Base-by-base conservation (phyloP, 2,329 filamentous ascomycete genomes). In the Colletotrichum magnum region DNA sequence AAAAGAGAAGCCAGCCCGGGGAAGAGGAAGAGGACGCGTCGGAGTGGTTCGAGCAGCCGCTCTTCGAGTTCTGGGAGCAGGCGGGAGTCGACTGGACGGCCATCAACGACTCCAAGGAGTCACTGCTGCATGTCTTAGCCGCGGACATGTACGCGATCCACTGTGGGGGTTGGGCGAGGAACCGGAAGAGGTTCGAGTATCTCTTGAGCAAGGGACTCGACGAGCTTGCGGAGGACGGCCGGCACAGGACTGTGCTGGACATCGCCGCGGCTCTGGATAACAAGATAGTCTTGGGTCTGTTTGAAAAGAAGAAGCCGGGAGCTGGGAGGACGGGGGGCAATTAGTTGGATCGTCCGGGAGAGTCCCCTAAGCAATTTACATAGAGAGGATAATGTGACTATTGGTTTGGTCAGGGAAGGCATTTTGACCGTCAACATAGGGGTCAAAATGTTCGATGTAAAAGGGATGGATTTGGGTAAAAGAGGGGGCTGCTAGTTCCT, bases 211-310 rank as follows among this genome's bases (percentile, higher is more conserved):
- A 26, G n/a, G 54, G 62, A 0, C n/a, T 65, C n/a, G 54, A 65
- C 32, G 26, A 2, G n/a, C 18, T 28, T 12, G 18, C 32, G 12
- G 62, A 65, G 54, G 62, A 65, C 36, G 10, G 6, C 6, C 18
- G 53, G 16, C 62, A 65, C 16, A 51, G 62, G 12, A 65, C 62
- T 4, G 41, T 54, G 47, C 36, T 65, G 47, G 62, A 65, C 4
- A 21, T 65, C 4, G 54, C 62, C 13, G 26, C 62, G 21, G 45
- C 54, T 15, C 16, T 41, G 2, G 47, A 28, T 12, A n/a, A 50
- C 26, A 56, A 53, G 2, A 24, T 28, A 2, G 51, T 65, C 12
- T 15, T 58, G 45, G 56, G 15, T 0, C 62, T 65, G 1, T 58
- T 65, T 28, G 39, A 58, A 15, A 48, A 47, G 28, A 58, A 47